phyloP scores from a whole-genome alignment of 768 basidiomycete species.

The Serendipita sp. region DNA sequence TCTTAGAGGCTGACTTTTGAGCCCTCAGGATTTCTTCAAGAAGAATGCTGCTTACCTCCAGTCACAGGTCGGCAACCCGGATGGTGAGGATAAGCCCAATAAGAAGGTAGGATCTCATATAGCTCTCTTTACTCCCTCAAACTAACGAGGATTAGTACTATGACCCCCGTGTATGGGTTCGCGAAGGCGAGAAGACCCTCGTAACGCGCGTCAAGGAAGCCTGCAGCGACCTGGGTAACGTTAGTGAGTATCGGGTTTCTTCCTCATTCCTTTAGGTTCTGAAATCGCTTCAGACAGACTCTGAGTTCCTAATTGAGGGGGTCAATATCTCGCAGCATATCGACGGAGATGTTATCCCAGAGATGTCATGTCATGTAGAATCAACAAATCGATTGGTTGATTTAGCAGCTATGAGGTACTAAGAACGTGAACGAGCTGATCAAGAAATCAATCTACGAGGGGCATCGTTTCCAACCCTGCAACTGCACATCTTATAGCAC shows the following conservation, averaged over 20 bases:
- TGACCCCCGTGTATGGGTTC: constrained; percentile 87
- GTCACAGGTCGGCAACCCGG: constrained; percentile 92
- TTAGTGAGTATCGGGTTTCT: constrained; percentile 22
- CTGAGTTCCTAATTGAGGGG: background rate
- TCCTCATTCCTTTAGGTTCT: background rate
- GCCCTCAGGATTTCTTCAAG: constrained; percentile 56
- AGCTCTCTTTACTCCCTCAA: background rate
- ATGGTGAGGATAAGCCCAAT: constrained; percentile 93
- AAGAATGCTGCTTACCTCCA: constrained; percentile 79
- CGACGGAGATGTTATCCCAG: no score
- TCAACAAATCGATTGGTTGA: no score
- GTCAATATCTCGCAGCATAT: background rate
- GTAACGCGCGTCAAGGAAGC: constrained; percentile 76
- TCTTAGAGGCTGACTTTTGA: background rate
- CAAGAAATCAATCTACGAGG: background rate
- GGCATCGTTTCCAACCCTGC: constrained; percentile 52
- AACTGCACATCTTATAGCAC: constrained; percentile 57
- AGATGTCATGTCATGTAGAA: no score
- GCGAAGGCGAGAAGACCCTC: constrained; percentile 95
- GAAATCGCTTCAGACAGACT: background rate
- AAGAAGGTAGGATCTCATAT: constrained; percentile 55
- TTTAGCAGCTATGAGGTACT: background rate
- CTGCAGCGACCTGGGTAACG: constrained; percentile 43
- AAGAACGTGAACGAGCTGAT: background rate
- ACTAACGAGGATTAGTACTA: constrained; percentile 37